A percentile compares a stretch with the other conserved stretches of the same genome.
Conservation (phyloP, 768 basidiomycete genomes). For the Scleroderma bovista region DNA sequence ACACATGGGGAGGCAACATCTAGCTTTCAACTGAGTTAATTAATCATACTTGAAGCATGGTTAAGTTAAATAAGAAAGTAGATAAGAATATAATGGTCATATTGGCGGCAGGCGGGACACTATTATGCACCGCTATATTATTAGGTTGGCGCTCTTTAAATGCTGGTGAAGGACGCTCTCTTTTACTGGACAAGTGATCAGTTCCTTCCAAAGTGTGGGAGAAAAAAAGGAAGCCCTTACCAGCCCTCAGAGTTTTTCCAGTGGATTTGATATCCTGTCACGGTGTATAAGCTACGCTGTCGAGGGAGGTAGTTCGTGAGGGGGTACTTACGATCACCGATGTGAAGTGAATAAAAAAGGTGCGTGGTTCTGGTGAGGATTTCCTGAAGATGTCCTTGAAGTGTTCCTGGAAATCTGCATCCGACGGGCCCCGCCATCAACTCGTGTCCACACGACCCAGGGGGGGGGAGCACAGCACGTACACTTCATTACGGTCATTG, state of each 20-base stretch:
- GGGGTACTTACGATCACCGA: conserved; percentile 62
- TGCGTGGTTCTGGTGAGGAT: conserved; percentile 57
- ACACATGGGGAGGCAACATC: too few relatives aligned
- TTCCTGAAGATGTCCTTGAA: conserved; percentile 69
- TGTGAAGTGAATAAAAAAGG: conserved; percentile 70
- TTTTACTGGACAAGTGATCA: conserved; percentile 41
- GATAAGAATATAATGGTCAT: too few relatives aligned
- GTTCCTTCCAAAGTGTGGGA: neutral
- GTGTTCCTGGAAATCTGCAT: conserved; percentile 70
- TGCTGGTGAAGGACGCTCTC: conserved; percentile 71
- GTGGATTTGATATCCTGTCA: conserved; percentile 69
- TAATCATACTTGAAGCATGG: too few relatives aligned
- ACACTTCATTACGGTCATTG: conserved; percentile 67
- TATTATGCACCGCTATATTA: conserved; percentile 40
- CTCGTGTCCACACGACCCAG: neutral
- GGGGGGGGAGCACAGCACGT: conserved; percentile 26
- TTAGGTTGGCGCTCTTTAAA: conserved; percentile 62
- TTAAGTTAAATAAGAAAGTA: too few relatives aligned
- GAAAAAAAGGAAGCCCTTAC: conserved; percentile 32
- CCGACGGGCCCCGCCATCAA: neutral
- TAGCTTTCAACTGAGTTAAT: too few relatives aligned
- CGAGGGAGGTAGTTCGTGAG: neutral
- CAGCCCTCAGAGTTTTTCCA: conserved; percentile 62
- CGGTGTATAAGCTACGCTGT: neutral
- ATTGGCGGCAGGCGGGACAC: neutral